Percentiles rank a stretch among this genome's conserved stretches.
Conservation (phyloP, 768 basidiomycete genomes). For the Boletus sensibilis region DNA sequence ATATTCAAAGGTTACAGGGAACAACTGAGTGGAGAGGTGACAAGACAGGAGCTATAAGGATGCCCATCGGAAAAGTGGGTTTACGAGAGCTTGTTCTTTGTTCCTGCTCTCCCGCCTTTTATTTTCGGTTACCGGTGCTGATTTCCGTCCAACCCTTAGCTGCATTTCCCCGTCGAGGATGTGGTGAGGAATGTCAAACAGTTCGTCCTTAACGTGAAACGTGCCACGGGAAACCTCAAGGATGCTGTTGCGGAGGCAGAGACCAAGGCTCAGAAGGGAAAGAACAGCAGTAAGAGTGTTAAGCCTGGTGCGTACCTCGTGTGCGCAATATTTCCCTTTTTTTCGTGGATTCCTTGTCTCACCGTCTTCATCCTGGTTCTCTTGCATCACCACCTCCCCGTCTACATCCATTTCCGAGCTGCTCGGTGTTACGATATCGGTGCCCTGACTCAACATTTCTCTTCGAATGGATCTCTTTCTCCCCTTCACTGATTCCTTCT, state of each 20-base stretch:
- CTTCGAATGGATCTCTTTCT: not conserved
- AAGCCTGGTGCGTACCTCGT: conserved; percentile 43
- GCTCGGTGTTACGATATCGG: not conserved
- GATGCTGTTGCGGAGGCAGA: conserved; percentile 39
- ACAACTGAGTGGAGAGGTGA: conserved; percentile 94
- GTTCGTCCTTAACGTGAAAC: conserved; percentile 72
- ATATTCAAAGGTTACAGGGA: conserved; percentile 75
- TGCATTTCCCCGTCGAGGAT: conserved; percentile 72
- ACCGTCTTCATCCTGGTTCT: not conserved
- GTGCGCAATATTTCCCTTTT: not conserved
- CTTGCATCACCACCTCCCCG: not conserved
- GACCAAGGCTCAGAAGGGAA: conserved; percentile 42
- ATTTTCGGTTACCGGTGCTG: not conserved
- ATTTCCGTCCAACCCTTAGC: conserved; percentile 39
- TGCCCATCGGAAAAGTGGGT: conserved; percentile 75
- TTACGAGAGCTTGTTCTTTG: not conserved
- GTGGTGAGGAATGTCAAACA: conserved; percentile 76
- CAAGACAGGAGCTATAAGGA: conserved; percentile 77
- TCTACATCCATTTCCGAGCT: not conserved
- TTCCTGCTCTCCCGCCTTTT: not conserved
- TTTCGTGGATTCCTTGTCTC: not conserved
- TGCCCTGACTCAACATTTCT: not conserved
- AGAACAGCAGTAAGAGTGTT: conserved; percentile 36
- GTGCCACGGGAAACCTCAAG: conserved; percentile 67
- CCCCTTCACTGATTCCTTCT: not conserved